Base-by-base conservation (phyloP, 2,329 filamentous ascomycete species). In the Xylariaceae sp. region DNA sequence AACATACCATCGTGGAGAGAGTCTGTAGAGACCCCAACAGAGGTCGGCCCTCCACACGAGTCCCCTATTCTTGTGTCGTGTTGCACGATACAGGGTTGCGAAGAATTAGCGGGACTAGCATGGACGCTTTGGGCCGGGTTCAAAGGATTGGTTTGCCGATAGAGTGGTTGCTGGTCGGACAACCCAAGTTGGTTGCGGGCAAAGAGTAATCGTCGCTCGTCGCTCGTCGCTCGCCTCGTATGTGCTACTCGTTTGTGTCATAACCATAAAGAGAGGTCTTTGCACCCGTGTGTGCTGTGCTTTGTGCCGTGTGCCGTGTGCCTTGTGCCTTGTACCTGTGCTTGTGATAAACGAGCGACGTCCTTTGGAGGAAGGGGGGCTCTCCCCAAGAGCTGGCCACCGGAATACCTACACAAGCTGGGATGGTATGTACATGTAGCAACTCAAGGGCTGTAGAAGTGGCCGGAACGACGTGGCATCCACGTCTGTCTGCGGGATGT, bases 1-100 rank as follows among this genome's bases (percentile, higher is more conserved):
- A 39, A 61, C 65, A 47, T 67, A 67, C 65, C 65, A 67, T 68
- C 64, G 65, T 68, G 54, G 60, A 65, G 63, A 60, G 61, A 61
- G 60, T 62, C 57, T 51, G 53, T 46, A 53, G 52, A 49, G 59
- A 65, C 65, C 65, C 63, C 64, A 54, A 44, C 44, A 56, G 65
- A 67, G 63, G 63, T 57, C 59, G 54, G 47, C 54, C 60, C 62
- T 63, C 63, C 42, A 51, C 55, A 43, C n/a, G 49, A 56, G 40
- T 59, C 41, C 62, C 64, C 62, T 63, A 62, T 60, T 59, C 51
- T 59, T 55, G 51, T 40, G 59, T 61, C 55, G 57, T 61, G 59
- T 63, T 58, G 64, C 62, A 64, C 62, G 55, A 62, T 63, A 61
- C 60, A 62, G 50, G 57, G 47, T 59, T 46, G 63, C 47, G 55